These are phyloP conservation scores for Camellia japonica DNA, from an alignment of 148 eudicot species.

Conservation along the genomic window DNA sequence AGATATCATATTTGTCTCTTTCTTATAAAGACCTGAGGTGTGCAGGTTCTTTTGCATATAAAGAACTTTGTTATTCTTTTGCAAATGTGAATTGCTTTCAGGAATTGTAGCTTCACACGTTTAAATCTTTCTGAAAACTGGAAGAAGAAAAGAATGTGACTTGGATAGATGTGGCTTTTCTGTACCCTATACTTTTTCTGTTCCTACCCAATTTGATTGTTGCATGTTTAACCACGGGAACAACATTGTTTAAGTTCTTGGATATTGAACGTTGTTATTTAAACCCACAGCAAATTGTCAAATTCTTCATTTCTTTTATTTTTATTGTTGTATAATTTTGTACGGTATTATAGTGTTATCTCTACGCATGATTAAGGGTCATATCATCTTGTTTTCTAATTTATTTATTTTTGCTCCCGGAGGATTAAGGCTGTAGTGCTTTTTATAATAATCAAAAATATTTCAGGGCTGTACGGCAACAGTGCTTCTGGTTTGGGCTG, in stretches of 20 bases:
- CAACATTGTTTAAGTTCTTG: too few species aligned
- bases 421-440: background rate
- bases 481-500: conserved; percentile 82
- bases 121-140: background rate
- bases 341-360: background rate
- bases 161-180: background rate
- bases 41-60: too few species aligned
- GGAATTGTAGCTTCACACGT: background rate
- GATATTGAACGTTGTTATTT: background rate
- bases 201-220: background rate
- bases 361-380: background rate
- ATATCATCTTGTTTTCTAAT: background rate
- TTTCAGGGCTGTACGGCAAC: conserved; percentile 99
- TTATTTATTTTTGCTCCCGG: background rate
- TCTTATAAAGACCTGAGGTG: background rate
- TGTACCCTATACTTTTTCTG: background rate
- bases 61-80: background rate
- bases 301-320: background rate
- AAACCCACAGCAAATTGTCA: background rate
- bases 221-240: background rate
- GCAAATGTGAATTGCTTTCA: background rate
- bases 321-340: background rate
- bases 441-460: conserved; percentile 15
- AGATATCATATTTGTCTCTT: background rate
- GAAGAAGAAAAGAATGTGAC: background rate